These are phyloP conservation scores for Sindora glabra DNA, from an alignment of 306 rosid species.

Conservation along the genomic window DNA sequence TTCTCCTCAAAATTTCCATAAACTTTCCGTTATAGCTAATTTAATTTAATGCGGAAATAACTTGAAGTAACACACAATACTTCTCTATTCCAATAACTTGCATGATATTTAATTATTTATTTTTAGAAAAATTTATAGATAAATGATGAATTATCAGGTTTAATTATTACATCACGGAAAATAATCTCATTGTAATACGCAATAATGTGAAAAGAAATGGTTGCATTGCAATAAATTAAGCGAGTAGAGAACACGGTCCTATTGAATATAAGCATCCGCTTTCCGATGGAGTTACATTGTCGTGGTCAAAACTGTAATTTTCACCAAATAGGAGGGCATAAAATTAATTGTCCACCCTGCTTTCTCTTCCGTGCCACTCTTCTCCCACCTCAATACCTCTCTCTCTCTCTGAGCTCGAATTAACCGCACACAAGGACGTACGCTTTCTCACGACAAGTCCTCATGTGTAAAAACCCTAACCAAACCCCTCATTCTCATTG, in stretches of 20 bases:
- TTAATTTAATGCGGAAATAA: too few species aligned
- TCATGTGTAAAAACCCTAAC: conserved; percentile 22
- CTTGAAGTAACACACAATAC: too few species aligned
- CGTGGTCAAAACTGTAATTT: conserved; percentile 24
- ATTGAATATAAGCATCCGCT: background rate
- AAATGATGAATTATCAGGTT: background rate
- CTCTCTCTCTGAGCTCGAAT: background rate
- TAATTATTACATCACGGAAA: background rate
- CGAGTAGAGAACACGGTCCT: background rate
- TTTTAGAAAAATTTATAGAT: background rate
- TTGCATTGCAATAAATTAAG: background rate
- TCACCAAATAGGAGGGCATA: background rate
- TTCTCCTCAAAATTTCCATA: too few species aligned
- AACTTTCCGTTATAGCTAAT: too few species aligned
- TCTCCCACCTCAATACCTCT: conserved; percentile 33
- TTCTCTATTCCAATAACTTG: too few species aligned
- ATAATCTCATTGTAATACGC: background rate
- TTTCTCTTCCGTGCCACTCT: conserved; percentile 15
- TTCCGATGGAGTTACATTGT: conserved; percentile 15
- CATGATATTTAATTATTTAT: too few species aligned
- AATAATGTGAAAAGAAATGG: background rate
- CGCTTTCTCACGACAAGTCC: too few species aligned
- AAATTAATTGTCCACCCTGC: background rate
- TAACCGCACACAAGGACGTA: conserved; percentile 9
- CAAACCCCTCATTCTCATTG: background rate